Evolutionary conservation across 441 rosid species (phyloP), one percentile per base, ranked within the genome.

Genomic region (Erodium texanum): DNA sequence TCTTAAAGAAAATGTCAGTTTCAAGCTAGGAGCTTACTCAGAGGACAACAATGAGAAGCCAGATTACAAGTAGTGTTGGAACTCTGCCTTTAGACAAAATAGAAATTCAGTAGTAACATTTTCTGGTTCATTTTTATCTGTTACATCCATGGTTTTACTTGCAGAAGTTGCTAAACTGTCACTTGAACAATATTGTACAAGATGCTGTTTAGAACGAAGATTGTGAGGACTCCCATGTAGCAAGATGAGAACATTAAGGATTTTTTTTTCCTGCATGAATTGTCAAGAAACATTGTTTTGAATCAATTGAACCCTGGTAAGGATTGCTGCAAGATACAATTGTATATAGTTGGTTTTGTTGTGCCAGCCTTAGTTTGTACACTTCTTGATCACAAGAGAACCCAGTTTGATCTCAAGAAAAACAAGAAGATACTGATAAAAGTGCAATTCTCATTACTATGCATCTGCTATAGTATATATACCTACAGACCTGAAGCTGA

Each of bases 1-100:
- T 79, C 29, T 68, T 89, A 72, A 83, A 82, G 74, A 77, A 77
- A 45, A 66, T 76, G 48, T 70, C 80, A 66, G 52, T 75, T 64
- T 54, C 76, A 66, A 70, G 72, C 74, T 65, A 73, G 68, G 18
- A 67, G 19, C 67, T 27, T 4, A 27, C 29, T 27, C 29, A 4
- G 29, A 27, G 29, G 29, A 27, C 29, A 27, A 27, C 29, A 27
- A 7, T 0, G 45, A 0, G 45, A 38, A 38, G 45, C 11, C 45
- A 38, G 10, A 6, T 7, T 38, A 38, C 45, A 38, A 38, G 45
- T 38, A 38, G 45, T 7, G 1, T 7, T 38, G 8, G 10, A 38
- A 38, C 11, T 38, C 11, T 38, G 45, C n/a, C n/a, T 38, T 38
- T 27, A 27, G 45, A 10, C 11, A 38, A 38, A 7, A 0, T 38